Base-by-base conservation (phyloP, 768 basidiomycete species). In the Naganishia vaughanmartiniae region DNA sequence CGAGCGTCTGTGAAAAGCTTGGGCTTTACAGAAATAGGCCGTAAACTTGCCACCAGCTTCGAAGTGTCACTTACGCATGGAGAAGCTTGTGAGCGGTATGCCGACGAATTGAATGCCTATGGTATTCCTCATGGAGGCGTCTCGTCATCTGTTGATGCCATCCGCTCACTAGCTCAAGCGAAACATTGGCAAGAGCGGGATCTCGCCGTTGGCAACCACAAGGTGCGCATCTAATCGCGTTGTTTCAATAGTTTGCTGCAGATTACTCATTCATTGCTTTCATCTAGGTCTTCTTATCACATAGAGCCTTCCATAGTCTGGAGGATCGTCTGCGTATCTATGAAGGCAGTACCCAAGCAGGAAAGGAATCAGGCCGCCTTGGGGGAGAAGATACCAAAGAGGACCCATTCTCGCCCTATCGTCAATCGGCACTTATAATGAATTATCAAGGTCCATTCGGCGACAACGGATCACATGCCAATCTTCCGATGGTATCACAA, bases 1-100 rank as follows among this genome's bases (percentile, higher is more conserved):
- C 95, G 93, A 80, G 90, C 91, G 0, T 95, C 98, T 82, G 89
- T 98, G 45, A 85, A 90, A 60, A 89, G 90, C 68, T 77, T 89
- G 30, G 91, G 93, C 0, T 76, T 98, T 74, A 82, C 88, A 1
- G 91, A 92, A 82, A 86, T 97, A 72, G 87, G 90, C 7, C 86
- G 85, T 77, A 82, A 90, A 56, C 86, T 84, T 67, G 84, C 84
- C 36, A 87, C 85, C 73, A 84, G 89, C 36, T 93, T 89, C 72
- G 90, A 94, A 82, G 92, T 89, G 48, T 87, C 87, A 70, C 89
- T 98, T 87, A 88, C 89, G 3, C 88, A 89, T 12, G 86, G 85
- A 30, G 96, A 97, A 83, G 95, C 93, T 80, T 89, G 88, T 70
- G 88, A 90, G 48, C 83, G 94, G 68, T 99, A 98, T 80, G 83